Conservation (phyloP, 768 basidiomycete genomes). For the Leucogyrophana mollusca region DNA sequence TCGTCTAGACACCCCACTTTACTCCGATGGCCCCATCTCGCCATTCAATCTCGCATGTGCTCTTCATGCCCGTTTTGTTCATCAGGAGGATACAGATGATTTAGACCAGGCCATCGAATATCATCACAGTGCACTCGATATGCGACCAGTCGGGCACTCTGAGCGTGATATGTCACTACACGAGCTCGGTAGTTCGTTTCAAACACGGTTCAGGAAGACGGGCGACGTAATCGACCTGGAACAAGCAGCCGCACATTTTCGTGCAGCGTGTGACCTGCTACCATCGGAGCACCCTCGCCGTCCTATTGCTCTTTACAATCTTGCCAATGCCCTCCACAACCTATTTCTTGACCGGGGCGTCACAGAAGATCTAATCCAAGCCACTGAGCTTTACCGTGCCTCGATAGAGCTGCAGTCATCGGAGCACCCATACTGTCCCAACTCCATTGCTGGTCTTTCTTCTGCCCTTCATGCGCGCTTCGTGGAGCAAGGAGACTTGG, state of each 20-base stretch:
- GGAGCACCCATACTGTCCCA: neutral
- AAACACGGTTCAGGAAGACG: constrained; percentile 23
- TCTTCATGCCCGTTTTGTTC: constrained; percentile 24
- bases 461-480: constrained; percentile 6
- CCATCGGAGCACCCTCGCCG: constrained; percentile 13
- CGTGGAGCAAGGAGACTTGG: constrained; percentile 2
- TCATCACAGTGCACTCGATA: constrained; percentile 22
- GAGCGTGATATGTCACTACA: constrained; percentile 21
- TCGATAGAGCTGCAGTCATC: constrained; percentile 12
- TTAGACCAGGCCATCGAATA: constrained; percentile 26
- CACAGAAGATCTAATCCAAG: constrained; percentile 15
- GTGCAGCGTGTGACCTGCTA: constrained; percentile 8
- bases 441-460: constrained; percentile 12
- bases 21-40: constrained; percentile 3
- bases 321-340: constrained; percentile 22
- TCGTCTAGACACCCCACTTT: constrained; percentile 5
- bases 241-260: constrained; percentile 24
- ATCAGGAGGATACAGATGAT: constrained; percentile 22
- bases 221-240: constrained; percentile 25
- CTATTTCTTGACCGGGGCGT: no score
- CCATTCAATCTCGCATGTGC: constrained; percentile 3
- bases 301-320: constrained; percentile 23
- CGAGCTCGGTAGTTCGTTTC: constrained; percentile 27
- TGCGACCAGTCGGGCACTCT: constrained; percentile 24
- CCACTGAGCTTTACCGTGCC: constrained; percentile 10